These are phyloP conservation scores for Cyberlindnera nakhonratchasimensis DNA, from an alignment of 805 yeast species.

Conservation along the genomic window DNA sequence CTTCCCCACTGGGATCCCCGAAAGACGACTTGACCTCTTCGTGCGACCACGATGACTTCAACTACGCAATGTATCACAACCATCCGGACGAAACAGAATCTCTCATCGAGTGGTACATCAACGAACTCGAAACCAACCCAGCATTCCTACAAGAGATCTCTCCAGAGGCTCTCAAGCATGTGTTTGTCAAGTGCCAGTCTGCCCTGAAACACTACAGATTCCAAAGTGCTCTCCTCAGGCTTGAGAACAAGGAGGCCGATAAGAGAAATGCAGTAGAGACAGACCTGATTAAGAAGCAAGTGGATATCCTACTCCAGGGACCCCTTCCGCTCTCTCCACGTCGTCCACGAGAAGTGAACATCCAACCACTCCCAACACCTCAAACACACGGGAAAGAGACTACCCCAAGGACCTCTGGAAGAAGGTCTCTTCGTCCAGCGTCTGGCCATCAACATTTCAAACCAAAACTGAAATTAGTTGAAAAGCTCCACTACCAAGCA, in stretches of 20 bases:
- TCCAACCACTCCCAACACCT: neutral
- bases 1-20: conserved; percentile 6
- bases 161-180: conserved; percentile 4
- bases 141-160: conserved; percentile 1
- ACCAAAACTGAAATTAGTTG: conserved; percentile 5
- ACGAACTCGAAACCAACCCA: conserved; percentile 4
- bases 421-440: neutral
- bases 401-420: conserved; percentile 4
- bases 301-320: conserved; percentile 21
- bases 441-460: neutral
- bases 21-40: neutral
- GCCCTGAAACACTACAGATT: conserved; percentile 22
- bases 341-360: neutral
- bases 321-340: conserved; percentile 13
- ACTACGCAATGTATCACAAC: conserved; percentile 5
- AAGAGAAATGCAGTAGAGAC: conserved; percentile 24
- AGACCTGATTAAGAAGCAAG: conserved; percentile 23
- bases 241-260: conserved; percentile 20
- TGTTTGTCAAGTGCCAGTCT: conserved; percentile 14
- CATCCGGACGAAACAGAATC: conserved; percentile 11
- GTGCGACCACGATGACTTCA: conserved; percentile 5
- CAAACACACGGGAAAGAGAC: neutral
- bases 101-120: conserved; percentile 5
- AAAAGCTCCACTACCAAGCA: conserved; percentile 2
- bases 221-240: conserved; percentile 20